Percentiles rank a stretch among this genome's conserved stretches.
Conservation (phyloP, 108 stramenopile genomes). For the Nitzschia sp. region DNA sequence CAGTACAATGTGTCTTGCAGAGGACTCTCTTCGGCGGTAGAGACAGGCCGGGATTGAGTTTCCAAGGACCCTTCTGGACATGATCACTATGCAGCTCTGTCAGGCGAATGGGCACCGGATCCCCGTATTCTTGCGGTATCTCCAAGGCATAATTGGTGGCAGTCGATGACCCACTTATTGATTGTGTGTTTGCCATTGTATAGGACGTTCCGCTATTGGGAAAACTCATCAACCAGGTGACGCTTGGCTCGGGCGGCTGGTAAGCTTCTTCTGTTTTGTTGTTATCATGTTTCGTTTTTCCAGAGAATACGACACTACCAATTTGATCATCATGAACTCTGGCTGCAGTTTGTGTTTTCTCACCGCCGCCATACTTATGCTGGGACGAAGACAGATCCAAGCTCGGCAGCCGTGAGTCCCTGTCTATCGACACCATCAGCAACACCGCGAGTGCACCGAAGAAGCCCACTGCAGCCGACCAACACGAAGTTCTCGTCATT, state of each 20-base stretch:
- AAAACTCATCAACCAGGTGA: slow-evolving; percentile 28
- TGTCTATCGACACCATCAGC: too few relatives aligned
- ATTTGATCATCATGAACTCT: too few relatives aligned
- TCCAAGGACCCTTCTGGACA: slow-evolving; percentile 42
- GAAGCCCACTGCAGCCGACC: too few relatives aligned
- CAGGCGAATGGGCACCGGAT: background rate
- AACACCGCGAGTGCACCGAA: too few relatives aligned
- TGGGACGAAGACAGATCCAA: too few relatives aligned
- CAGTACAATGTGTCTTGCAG: slow-evolving; percentile 72
- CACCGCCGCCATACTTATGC: too few relatives aligned
- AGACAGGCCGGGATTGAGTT: slow-evolving; percentile 23
- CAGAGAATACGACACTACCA: too few relatives aligned
- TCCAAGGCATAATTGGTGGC: slow-evolving; percentile 41
- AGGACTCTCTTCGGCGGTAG: slow-evolving; percentile 36
- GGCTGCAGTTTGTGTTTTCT: too few relatives aligned
- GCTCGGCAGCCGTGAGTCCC: too few relatives aligned
- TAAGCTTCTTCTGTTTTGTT: too few relatives aligned
- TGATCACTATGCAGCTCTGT: slow-evolving; percentile 25
- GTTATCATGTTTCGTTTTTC: too few relatives aligned
- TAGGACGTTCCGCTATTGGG: slow-evolving; percentile 53
- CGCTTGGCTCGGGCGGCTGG: background rate
- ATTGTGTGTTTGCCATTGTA: slow-evolving; percentile 26
- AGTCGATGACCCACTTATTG: slow-evolving; percentile 24
- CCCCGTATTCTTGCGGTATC: background rate
- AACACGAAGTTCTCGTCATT: too few relatives aligned